Conservation (phyloP, 2,329 filamentous ascomycete species). For the Didymella lethalis region DNA sequence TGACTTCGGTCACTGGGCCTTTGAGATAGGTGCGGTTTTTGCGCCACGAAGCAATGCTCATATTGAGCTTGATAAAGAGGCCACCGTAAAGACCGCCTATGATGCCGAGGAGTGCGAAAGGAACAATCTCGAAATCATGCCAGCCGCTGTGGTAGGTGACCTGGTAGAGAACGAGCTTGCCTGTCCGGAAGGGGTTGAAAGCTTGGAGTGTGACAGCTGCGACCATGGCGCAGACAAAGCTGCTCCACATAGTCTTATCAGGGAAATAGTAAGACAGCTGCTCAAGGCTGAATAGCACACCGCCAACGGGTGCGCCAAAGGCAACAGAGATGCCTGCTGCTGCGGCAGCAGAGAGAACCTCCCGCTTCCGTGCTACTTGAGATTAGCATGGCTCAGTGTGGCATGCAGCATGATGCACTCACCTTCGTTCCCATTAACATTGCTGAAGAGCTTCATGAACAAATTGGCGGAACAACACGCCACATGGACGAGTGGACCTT, state of each 20-base stretch:
- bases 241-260: constrained; percentile 99
- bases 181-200: constrained; percentile 92
- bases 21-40: constrained; percentile 71
- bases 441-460: constrained; percentile 87
- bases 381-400: background rate
- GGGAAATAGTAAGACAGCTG: constrained; percentile 98
- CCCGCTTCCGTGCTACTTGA: constrained; percentile 80
- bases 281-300: constrained; percentile 94
- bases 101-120: constrained; percentile 85
- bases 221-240: constrained; percentile 99
- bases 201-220: constrained; percentile 92
- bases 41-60: constrained; percentile 83
- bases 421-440: constrained; percentile 88
- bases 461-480: constrained; percentile 96
- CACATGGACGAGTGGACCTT: constrained; percentile 93
- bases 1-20: constrained; percentile 79
- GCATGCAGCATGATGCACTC: constrained; percentile 23
- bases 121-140: constrained; percentile 93
- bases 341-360: constrained; percentile 90
- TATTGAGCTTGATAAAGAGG: constrained; percentile 93
- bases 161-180: constrained; percentile 94
- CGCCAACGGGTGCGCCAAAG: constrained; percentile 92
- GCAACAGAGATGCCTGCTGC: constrained; percentile 93
- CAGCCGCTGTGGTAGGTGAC: constrained; percentile 90
- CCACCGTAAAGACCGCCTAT: constrained; percentile 93